These are phyloP conservation scores for Moesziomyces aphidis DNA, from an alignment of 1,284 basidiomycete species.

Conservation along the genomic window DNA sequence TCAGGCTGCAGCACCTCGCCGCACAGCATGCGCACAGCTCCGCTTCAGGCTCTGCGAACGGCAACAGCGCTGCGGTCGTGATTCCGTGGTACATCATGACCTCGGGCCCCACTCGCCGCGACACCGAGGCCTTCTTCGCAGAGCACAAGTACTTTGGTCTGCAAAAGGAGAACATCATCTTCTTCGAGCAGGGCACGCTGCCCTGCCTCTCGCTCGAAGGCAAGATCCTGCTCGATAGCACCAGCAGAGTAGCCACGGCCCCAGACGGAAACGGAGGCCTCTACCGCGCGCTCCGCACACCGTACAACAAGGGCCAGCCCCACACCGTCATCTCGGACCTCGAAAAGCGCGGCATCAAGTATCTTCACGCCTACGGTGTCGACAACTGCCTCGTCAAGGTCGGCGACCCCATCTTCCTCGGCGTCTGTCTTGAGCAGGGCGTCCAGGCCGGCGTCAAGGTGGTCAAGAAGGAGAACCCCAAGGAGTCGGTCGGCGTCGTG, in stretches of 20 bases:
- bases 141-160: conserved; percentile 87
- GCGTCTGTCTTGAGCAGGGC: conserved; percentile 86
- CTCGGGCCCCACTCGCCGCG: conserved; percentile 88
- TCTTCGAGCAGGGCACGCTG: conserved; percentile 99
- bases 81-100: conserved; percentile 99
- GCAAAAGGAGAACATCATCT: conserved; percentile 80
- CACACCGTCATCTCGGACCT: conserved; percentile 87
- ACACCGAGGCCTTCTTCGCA: conserved; percentile 88
- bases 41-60: conserved; percentile 68
- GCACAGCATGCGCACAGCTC: conserved; percentile 70
- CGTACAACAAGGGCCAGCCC: conserved; percentile 71
- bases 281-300: conserved; percentile 88
- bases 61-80: conserved; percentile 73
- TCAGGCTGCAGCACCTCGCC: conserved; percentile 82
- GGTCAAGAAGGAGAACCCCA: conserved; percentile 86
- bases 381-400: conserved; percentile 99
- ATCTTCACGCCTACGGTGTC: conserved; percentile 95
- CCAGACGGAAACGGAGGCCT: conserved; percentile 98
- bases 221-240: conserved; percentile 87
- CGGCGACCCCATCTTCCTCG: conserved; percentile 95
- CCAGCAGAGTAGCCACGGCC: conserved; percentile 85
- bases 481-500: conserved; percentile 95
- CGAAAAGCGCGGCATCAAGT: conserved; percentile 79
- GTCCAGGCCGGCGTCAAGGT: conserved; percentile 95
- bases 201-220: conserved; percentile 95